Conservation (phyloP, 1,139 yeast genomes). For the Scheffersomyces illinoinensis region DNA sequence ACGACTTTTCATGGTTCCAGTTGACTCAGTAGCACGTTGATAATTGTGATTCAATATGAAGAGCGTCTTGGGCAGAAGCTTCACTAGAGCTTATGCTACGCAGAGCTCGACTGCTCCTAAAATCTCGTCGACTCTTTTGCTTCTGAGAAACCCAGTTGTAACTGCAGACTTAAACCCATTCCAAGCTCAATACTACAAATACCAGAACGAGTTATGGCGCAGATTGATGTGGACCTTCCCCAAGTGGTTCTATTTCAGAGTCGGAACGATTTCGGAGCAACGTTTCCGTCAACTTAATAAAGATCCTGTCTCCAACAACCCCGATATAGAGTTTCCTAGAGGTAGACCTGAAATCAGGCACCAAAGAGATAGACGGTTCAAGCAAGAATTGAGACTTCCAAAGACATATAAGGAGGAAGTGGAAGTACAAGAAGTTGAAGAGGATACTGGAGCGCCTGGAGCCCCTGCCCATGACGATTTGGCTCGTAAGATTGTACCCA, state of each 20-base stretch:
- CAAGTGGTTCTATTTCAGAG: conserved; percentile 85
- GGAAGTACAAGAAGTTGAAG: conserved; percentile 30
- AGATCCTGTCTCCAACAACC: conserved; percentile 70
- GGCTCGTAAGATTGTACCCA: conserved; percentile 69
- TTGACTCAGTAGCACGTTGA: background rate
- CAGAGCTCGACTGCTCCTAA: conserved; percentile 3
- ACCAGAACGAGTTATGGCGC: conserved; percentile 83
- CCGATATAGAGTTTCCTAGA: conserved; percentile 74
- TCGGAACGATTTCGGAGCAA: conserved; percentile 87
- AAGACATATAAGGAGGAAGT: conserved; percentile 43
- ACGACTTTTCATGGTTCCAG: background rate
- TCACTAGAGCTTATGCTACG: conserved; percentile 12
- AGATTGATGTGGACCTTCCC: conserved; percentile 98
- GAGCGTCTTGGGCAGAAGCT: conserved; percentile 10
- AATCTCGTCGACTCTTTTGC: conserved; percentile 47
- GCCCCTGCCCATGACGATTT: conserved; percentile 46
- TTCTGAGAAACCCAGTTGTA: conserved; percentile 81
- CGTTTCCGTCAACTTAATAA: conserved; percentile 73
- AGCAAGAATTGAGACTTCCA: conserved; percentile 76
- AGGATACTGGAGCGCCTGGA: conserved; percentile 34
- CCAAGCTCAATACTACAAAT: conserved; percentile 74
- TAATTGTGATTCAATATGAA: conserved; percentile 3
- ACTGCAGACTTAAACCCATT: conserved; percentile 75
- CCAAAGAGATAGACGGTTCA: conserved; percentile 82
- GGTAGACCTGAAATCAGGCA: conserved; percentile 88